Evolutionary conservation across 345 rosid genomes (phyloP).

Genomic region (Boechera retrofracta): DNA sequence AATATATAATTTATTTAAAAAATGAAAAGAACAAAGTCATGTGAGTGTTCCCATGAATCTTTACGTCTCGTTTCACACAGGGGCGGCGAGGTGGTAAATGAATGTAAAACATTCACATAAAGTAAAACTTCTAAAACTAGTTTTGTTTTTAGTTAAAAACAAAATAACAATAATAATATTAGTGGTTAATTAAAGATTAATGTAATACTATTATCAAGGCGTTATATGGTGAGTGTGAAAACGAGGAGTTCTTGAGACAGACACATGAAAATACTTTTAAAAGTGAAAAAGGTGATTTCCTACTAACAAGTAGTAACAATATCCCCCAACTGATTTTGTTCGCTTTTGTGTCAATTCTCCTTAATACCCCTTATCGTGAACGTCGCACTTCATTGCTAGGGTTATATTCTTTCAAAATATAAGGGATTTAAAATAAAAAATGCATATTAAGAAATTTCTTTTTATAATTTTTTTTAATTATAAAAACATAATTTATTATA

Average conservation of each 20-base stretch:
- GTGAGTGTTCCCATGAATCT: conserved; percentile 62
- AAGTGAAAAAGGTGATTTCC: conserved; percentile 31
- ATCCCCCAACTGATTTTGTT: conserved; percentile 19
- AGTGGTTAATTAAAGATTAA: conserved; percentile 17
- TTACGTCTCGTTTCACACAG: conserved; percentile 47
- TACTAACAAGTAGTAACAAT: background rate
- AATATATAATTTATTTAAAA: background rate
- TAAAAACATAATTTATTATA: too few relatives aligned
- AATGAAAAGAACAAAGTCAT: conserved; percentile 60
- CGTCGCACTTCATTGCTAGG: conserved; percentile 1
- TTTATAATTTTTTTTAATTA: too few relatives aligned
- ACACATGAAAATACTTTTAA: background rate
- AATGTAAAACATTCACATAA: conserved; percentile 48
- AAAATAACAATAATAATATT: too few relatives aligned
- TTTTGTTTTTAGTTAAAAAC: background rate
- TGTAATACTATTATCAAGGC: conserved; percentile 31
- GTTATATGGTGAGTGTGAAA: conserved; percentile 31
- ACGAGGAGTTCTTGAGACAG: background rate
- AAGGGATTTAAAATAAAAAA: too few relatives aligned
- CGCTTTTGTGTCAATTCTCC: conserved; percentile 25
- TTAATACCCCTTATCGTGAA: conserved; percentile 10
- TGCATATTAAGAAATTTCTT: too few relatives aligned
- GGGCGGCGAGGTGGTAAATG: conserved; percentile 72
- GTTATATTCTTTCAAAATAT: background rate
- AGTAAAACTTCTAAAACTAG: background rate